phyloP scores from a whole-genome alignment of 2,329 filamentous ascomycete species.

The Orbilia javanica region DNA sequence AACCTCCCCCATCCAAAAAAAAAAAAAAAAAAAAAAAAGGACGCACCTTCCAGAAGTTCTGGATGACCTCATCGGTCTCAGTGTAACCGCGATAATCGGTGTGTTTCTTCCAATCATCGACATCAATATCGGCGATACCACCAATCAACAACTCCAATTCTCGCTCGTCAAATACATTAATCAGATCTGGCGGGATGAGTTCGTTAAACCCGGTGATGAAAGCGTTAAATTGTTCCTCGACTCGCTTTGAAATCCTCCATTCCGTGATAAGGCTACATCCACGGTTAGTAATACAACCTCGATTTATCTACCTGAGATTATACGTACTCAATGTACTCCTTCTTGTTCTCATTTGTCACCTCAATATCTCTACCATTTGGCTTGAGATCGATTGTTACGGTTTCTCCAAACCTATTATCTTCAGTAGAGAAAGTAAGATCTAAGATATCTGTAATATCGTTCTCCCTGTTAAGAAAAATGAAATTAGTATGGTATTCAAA shows the following conservation, averaged over 20 bases:
- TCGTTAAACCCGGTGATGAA: constrained; percentile 98
- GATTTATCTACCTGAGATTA: neutral
- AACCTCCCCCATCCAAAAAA: too few relatives aligned
- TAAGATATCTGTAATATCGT: constrained; percentile 91
- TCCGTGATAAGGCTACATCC: constrained; percentile 83
- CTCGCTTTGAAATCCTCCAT: constrained; percentile 98
- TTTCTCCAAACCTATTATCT: constrained; percentile 95
- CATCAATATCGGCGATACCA: constrained; percentile 99
- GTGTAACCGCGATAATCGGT: constrained; percentile 99
- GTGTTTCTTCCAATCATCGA: constrained; percentile 99
- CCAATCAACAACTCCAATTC: constrained; percentile 96
- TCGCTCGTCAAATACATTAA: constrained; percentile 98
- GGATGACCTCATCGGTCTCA: constrained; percentile 95
- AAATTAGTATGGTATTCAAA: neutral
- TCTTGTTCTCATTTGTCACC: constrained; percentile 98
- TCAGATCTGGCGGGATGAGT: constrained; percentile 92
- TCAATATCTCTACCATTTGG: constrained; percentile 90
- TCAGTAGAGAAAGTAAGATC: constrained; percentile 98
- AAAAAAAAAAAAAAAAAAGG: neutral
- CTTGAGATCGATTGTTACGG: constrained; percentile 93
- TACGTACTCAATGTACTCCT: constrained; percentile 91
- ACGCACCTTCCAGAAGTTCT: constrained; percentile 92
- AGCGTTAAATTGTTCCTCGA: constrained; percentile 97
- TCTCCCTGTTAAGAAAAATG: constrained; percentile 72
- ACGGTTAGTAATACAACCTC: constrained; percentile 11